Evolutionary conservation across 2,329 filamentous ascomycete genomes (phyloP).

Genomic region (Akanthomyces muscarius): DNA sequence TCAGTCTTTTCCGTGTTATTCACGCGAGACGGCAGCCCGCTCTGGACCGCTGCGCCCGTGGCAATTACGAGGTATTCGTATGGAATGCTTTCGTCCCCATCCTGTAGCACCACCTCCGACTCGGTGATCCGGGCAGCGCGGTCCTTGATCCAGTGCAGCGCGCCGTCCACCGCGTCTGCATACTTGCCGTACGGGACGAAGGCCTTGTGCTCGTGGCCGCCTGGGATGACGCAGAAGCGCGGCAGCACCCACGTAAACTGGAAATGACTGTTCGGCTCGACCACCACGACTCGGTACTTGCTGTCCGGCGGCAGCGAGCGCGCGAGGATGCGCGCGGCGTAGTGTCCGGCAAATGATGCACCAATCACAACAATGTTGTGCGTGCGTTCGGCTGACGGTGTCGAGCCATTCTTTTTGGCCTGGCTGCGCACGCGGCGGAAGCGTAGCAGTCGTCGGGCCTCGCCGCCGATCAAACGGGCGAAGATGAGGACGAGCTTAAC

Average conservation of each 20-base stretch:
- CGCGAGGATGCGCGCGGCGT: constrained; percentile 45
- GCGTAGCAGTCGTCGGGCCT: constrained; percentile 22
- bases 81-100: constrained; percentile 39
- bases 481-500: constrained; percentile 27
- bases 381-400: constrained; percentile 24
- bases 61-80: constrained; percentile 57
- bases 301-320: constrained; percentile 43
- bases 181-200: constrained; percentile 56
- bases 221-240: constrained; percentile 51
- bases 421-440: constrained; percentile 19
- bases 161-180: constrained; percentile 32
- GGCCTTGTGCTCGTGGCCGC: constrained; percentile 50
- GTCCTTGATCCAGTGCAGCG: constrained; percentile 39
- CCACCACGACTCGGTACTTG: constrained; percentile 47
- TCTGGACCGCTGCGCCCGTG: constrained; percentile 47
- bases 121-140: constrained; percentile 36
- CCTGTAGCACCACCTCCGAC: constrained; percentile 37
- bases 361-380: constrained; percentile 53
- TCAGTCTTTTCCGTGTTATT: constrained; percentile 38
- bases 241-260: constrained; percentile 59
- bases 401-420: constrained; percentile 17
- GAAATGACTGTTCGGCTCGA: constrained; percentile 59
- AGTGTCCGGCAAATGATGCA: constrained; percentile 54
- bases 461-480: constrained; percentile 23
- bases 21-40: constrained; percentile 46